Percentiles rank a stretch among this genome's conserved stretches.
phyloP scores from a whole-genome alignment of 306 rosid genomes.

The Lablab purpureus region DNA sequence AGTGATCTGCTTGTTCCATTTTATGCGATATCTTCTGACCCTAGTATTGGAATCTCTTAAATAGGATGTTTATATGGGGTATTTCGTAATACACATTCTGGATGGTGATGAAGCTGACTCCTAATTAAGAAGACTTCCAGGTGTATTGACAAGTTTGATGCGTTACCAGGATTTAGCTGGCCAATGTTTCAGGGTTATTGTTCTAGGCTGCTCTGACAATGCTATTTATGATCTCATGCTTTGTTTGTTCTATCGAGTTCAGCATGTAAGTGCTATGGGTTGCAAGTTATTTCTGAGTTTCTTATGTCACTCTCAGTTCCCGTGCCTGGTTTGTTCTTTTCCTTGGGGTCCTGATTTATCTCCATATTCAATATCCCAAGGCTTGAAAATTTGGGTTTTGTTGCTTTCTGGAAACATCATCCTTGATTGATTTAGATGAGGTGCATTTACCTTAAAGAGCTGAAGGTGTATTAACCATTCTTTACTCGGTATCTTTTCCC shows the following conservation, averaged over 20 bases:
- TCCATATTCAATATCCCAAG: constrained; percentile 22
- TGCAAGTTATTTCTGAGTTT: constrained; percentile 45
- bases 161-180: constrained; percentile 59
- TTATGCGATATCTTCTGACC: constrained; percentile 64
- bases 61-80: constrained; percentile 73
- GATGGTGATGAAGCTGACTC: constrained; percentile 78
- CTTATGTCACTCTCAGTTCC: constrained; percentile 43
- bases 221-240: constrained; percentile 53
- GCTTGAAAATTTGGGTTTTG: constrained; percentile 28
- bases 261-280: constrained; percentile 55
- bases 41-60: constrained; percentile 67
- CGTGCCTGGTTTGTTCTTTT: constrained; percentile 44
- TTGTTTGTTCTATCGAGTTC: constrained; percentile 53
- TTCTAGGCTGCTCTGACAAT: constrained; percentile 56
- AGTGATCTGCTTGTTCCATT: constrained; percentile 62
- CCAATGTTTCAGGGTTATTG: constrained; percentile 56
- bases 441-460: constrained; percentile 20
- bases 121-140: constrained; percentile 65
- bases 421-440: constrained; percentile 25
- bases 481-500: constrained; percentile 6
- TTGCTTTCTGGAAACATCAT: constrained; percentile 39
- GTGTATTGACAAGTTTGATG: constrained; percentile 72
- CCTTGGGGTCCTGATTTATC: constrained; percentile 32
- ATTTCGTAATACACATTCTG: constrained; percentile 62
- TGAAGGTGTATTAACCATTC: constrained; percentile 32